Evolutionary conservation across 2,329 filamentous ascomycete species (phyloP).

Genomic region (Thielaviopsis populi): DNA sequence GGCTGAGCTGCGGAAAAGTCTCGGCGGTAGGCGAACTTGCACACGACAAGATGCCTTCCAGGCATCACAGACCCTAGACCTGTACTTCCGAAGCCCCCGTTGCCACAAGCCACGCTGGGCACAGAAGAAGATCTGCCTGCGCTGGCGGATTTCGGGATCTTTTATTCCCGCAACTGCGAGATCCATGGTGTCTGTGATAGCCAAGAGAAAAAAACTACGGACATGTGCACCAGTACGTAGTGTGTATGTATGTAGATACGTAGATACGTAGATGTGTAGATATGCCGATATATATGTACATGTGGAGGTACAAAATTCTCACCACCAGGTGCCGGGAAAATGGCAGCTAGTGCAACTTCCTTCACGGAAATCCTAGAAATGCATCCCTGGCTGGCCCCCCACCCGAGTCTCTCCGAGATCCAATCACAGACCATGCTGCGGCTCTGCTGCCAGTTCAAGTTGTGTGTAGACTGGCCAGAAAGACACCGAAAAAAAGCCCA

Average conservation of each 20-base stretch:
- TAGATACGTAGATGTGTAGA: neutral
- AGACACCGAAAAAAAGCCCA: neutral
- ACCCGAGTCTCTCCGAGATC: slow-evolving; percentile 6
- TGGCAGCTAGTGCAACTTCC: neutral
- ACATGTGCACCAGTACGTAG: neutral
- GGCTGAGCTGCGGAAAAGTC: too few species aligned
- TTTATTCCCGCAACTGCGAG: neutral
- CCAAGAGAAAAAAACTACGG: neutral
- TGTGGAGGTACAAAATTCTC: neutral
- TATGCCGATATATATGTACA: neutral
- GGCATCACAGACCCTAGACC: neutral
- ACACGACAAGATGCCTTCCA: neutral
- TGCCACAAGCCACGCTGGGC: neutral
- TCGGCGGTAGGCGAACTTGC: neutral
- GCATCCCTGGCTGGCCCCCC: neutral
- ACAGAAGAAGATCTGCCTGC: neutral
- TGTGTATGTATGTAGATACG: too few species aligned
- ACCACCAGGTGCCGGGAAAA: neutral
- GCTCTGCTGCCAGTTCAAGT: neutral
- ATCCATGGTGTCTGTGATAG: too few species aligned
- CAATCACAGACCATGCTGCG: slow-evolving; percentile 7
- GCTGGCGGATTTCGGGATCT: neutral
- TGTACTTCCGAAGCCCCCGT: neutral
- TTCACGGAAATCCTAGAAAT: neutral
- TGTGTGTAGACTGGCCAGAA: neutral